A percentile compares a stretch with the other conserved stretches of the same genome.
phyloP scores from a whole-genome alignment of 176 grass and related monocot species.

The Rhynchospora pubera region DNA sequence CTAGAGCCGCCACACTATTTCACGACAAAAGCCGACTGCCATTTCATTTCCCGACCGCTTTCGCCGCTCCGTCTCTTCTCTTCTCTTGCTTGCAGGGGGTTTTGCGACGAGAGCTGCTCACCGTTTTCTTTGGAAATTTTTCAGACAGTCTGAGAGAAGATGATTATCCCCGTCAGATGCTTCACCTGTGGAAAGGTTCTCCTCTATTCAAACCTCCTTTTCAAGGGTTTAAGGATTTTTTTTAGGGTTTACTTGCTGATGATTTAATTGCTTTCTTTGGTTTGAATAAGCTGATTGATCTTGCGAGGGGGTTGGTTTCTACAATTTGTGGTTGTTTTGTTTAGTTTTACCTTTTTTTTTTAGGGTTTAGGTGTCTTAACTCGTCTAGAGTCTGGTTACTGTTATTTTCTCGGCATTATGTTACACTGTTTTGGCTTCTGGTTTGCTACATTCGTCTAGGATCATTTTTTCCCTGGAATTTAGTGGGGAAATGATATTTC shows the following conservation, averaged over 20 bases:
- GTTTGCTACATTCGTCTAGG: background rate
- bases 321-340: background rate
- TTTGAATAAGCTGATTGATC: background rate
- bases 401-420: too few species aligned
- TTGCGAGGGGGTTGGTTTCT: background rate
- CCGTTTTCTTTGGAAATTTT: background rate
- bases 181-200: conserved; percentile 91
- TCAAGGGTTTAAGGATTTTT: background rate
- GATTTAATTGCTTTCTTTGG: background rate
- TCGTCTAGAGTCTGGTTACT: too few species aligned
- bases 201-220: background rate
- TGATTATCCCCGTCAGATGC: conserved; percentile 98
- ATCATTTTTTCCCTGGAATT: background rate
- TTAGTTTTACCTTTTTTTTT: background rate
- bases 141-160: conserved; percentile 28
- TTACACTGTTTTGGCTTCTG: background rate
- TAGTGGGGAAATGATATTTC: background rate
- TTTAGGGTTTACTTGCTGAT: background rate
- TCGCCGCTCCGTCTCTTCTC: too few species aligned
- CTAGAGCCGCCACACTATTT: background rate
- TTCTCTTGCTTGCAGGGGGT: background rate
- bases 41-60: too few species aligned
- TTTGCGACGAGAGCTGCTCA: background rate
- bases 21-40: too few species aligned
- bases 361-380: background rate